These are phyloP conservation scores for Tricholoma terreum DNA, from an alignment of 768 basidiomycete species.

Conservation along the genomic window DNA sequence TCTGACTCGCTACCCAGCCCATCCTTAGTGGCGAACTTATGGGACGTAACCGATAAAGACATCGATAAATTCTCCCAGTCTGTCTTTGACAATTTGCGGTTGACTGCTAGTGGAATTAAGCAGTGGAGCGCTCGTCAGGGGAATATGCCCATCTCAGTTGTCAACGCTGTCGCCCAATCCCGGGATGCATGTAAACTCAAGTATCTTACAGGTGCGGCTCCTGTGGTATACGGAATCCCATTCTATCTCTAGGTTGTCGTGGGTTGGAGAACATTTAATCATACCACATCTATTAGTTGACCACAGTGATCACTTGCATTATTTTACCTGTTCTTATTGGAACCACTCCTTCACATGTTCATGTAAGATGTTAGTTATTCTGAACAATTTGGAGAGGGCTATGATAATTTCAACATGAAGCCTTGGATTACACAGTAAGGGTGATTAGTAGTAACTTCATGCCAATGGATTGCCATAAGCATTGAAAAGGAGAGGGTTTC, in stretches of 20 bases:
- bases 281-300: too few relatives aligned
- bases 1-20: constrained; percentile 49
- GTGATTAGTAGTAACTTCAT: too few relatives aligned
- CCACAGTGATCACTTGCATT: too few relatives aligned
- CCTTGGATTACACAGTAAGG: too few relatives aligned
- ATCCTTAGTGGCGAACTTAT: constrained; percentile 89
- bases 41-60: constrained; percentile 98
- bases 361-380: too few relatives aligned
- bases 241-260: constrained; percentile 60
- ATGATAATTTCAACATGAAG: too few relatives aligned
- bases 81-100: constrained; percentile 70
- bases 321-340: too few relatives aligned
- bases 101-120: constrained; percentile 37
- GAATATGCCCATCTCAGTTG: constrained; percentile 42
- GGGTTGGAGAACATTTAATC: not conserved
- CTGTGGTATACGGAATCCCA: constrained; percentile 94
- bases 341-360: too few relatives aligned
- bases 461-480: too few relatives aligned
- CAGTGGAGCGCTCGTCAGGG: constrained; percentile 12
- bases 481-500: too few relatives aligned
- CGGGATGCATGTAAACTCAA: constrained; percentile 83
- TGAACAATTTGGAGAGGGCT: too few relatives aligned
- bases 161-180: constrained; percentile 76
- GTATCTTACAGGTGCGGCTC: constrained; percentile 93
- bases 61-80: constrained; percentile 89